phyloP scores from a whole-genome alignment of 768 basidiomycete genomes.

The Pleurotus eryngii region DNA sequence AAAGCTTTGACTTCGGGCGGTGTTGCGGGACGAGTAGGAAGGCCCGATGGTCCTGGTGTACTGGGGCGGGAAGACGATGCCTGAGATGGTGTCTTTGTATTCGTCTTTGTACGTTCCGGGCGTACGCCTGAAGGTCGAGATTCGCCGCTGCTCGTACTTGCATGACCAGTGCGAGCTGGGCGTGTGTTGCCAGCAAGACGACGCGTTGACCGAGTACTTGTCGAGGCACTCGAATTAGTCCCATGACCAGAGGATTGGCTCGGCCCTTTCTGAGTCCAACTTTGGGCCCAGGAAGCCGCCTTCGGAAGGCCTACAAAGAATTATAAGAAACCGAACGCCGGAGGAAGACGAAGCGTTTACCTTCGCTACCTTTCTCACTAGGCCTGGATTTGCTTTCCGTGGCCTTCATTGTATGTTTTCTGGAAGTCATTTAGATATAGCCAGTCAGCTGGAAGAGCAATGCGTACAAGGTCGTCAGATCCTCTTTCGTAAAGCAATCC shows the following conservation, averaged over 20 bases:
- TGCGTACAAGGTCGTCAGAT: conserved; percentile 82
- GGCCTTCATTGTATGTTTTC: conserved; percentile 92
- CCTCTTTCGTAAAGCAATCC: conserved; percentile 96
- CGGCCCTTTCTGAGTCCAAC: background rate
- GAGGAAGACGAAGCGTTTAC: conserved; percentile 23
- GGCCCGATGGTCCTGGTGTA: conserved; percentile 40
- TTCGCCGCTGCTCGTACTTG: conserved; percentile 24
- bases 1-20: conserved; percentile 37
- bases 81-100: conserved; percentile 43
- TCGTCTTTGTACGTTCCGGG: conserved; percentile 37
- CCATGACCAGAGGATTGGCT: background rate
- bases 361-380: conserved; percentile 62
- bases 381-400: conserved; percentile 67
- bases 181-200: conserved; percentile 42
- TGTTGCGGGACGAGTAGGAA: conserved; percentile 40
- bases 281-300: conserved; percentile 61
- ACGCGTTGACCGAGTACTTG: conserved; percentile 35
- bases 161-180: conserved; percentile 31
- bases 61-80: conserved; percentile 61
- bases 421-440: conserved; percentile 24
- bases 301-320: conserved; percentile 53
- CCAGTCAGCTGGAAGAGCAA: conserved; percentile 10
- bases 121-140: conserved; percentile 30
- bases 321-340: conserved; percentile 8
- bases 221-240: conserved; percentile 15